phyloP scores from a whole-genome alignment of 2,329 filamentous ascomycete species.

The Microdochium nivale region DNA sequence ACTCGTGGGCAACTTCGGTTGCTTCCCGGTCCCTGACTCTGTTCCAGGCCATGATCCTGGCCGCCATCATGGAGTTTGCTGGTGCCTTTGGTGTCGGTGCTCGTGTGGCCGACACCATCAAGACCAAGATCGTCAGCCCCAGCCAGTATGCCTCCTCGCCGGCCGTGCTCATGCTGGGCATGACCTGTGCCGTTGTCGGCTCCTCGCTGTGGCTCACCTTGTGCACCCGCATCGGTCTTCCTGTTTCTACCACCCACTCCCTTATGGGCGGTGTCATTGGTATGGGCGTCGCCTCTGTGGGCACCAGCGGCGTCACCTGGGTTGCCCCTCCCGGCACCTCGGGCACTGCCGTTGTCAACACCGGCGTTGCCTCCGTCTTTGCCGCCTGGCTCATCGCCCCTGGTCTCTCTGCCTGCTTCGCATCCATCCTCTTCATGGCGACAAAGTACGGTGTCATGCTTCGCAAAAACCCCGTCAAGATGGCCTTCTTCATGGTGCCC shows the following conservation, averaged over 20 bases:
- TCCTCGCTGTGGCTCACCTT: conserved; percentile 49
- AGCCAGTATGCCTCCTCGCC: conserved; percentile 31
- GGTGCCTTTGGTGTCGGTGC: conserved; percentile 53
- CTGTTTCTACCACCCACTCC: conserved; percentile 54
- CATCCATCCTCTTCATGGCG: conserved; percentile 42
- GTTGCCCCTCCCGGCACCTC: conserved; percentile 27
- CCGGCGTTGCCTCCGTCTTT: conserved; percentile 50
- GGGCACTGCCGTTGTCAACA: conserved; percentile 26
- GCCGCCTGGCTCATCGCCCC: conserved; percentile 55
- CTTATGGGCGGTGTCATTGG: conserved; percentile 52
- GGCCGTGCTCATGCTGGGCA: conserved; percentile 47
- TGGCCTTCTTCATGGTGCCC: conserved; percentile 43
- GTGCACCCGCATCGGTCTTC: conserved; percentile 44
- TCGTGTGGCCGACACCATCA: conserved; percentile 52
- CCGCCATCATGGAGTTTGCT: conserved; percentile 52
- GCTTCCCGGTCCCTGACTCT: conserved; percentile 59
- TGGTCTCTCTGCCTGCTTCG: conserved; percentile 43
- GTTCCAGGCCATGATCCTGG: conserved; percentile 49
- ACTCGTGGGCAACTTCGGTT: conserved; percentile 67
- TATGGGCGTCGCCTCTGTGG: conserved; percentile 47
- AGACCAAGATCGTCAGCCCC: conserved; percentile 47
- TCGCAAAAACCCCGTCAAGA: conserved; percentile 41
- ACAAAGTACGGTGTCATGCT: conserved; percentile 50
- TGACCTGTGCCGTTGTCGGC: conserved; percentile 45
- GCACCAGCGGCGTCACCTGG: conserved; percentile 44